These are phyloP conservation scores for Cenococcum geophilum DNA, from an alignment of 495 filamentous ascomycete species.

Conservation along the genomic window DNA sequence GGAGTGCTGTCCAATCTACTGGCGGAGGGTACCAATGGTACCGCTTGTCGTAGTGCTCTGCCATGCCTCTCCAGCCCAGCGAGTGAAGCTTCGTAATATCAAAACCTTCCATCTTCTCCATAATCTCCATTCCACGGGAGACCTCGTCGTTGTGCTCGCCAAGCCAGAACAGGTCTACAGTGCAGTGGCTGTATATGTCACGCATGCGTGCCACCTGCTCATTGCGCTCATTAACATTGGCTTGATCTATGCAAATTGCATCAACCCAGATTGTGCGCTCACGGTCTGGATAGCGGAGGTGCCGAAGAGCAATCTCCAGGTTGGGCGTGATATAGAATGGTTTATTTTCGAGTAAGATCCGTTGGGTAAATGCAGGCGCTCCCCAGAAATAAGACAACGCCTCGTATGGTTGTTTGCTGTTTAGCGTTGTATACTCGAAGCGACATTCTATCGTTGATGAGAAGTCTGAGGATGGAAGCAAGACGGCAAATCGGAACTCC, in stretches of 20 bases:
- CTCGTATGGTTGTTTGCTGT: not conserved
- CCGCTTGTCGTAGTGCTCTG: not conserved
- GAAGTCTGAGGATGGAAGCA: not conserved
- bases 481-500: not conserved
- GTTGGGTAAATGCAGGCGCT: not conserved
- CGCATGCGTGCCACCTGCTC: not conserved
- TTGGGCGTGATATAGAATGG: not conserved
- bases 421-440: not conserved
- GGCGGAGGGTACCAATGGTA: not conserved
- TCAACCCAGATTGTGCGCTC: not conserved
- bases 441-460: not conserved
- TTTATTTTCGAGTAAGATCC: not conserved
- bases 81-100: not conserved
- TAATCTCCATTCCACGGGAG: not conserved
- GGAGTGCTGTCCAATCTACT: not conserved
- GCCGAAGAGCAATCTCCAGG: not conserved
- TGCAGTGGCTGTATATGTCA: slow-evolving; percentile 3
- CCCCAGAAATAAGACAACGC: slow-evolving; percentile 14
- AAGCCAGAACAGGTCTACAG: not conserved
- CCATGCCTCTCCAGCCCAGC: not conserved
- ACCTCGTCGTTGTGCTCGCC: not conserved
- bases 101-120: not conserved
- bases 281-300: slow-evolving; percentile 2
- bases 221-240: not conserved
- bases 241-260: slow-evolving; percentile 4